Evolutionary conservation across 1,139 yeast genomes (phyloP).

Genomic region (Saccharomyces hybrid): DNA sequence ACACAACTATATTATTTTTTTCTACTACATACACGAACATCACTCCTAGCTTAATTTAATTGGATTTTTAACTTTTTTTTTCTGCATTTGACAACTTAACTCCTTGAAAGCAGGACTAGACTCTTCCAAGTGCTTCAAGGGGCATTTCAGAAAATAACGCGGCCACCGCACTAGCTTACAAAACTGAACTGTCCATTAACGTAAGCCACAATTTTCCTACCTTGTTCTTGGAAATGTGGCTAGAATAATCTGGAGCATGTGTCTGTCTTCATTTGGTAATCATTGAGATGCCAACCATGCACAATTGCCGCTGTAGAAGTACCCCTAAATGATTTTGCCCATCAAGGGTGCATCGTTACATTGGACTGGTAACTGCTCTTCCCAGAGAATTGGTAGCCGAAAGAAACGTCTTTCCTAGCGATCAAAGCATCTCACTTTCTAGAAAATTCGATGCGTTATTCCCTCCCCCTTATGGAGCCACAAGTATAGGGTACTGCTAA

Average conservation of each 20-base stretch:
- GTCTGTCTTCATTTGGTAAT: conserved; percentile 1
- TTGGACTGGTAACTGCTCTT: not conserved
- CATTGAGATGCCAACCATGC: not conserved
- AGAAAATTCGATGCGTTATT: not conserved
- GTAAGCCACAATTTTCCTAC: not conserved
- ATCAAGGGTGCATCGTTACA: not conserved
- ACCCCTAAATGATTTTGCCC: not conserved
- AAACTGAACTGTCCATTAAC: not conserved
- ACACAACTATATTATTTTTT: not conserved
- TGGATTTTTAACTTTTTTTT: not conserved
- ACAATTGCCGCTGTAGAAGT: not conserved
- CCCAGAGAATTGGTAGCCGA: not conserved
- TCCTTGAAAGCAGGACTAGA: not conserved
- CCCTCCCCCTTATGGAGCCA: not conserved
- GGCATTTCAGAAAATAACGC: not conserved
- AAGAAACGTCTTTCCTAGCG: not conserved
- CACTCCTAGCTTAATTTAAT: not conserved
- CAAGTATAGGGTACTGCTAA: not conserved
- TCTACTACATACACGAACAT: not conserved
- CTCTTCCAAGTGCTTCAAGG: not conserved
- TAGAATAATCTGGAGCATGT: not conserved
- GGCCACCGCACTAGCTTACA: not conserved
- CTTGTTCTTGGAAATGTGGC: not conserved
- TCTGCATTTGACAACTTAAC: not conserved
- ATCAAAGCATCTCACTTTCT: not conserved